Evolutionary conservation across 2,329 filamentous ascomycete species (phyloP).

Genomic region (Aspergillus quadricinctus): DNA sequence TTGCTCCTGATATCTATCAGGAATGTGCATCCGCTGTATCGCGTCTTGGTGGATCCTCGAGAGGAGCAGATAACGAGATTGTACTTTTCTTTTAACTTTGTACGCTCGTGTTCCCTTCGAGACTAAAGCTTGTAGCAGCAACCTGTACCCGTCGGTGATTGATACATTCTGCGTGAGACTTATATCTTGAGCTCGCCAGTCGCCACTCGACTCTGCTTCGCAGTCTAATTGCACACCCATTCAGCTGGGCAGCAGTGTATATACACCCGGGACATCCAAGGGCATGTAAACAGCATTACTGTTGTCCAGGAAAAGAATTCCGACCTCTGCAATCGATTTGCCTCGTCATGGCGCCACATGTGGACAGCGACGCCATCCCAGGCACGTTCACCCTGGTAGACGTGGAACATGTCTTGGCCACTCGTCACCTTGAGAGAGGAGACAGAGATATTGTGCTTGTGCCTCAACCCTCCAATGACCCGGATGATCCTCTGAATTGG

Average conservation of each 20-base stretch:
- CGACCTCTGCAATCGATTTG: background rate
- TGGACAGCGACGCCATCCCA: constrained; percentile 31
- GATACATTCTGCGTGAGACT: background rate
- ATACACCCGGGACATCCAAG: background rate
- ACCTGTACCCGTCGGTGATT: background rate
- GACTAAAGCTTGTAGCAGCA: background rate
- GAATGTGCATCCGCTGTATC: background rate
- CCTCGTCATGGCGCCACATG: constrained; percentile 20
- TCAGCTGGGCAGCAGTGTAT: background rate
- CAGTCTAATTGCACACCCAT: background rate
- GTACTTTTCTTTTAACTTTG: background rate
- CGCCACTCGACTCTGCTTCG: background rate
- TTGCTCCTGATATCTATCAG: background rate
- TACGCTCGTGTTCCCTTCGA: background rate
- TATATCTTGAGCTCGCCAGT: background rate
- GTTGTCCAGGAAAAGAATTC: background rate
- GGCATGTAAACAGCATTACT: background rate
- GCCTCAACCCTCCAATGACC: constrained; percentile 42
- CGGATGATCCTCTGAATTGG: constrained; percentile 48
- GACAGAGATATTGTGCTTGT: constrained; percentile 40
- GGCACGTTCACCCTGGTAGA: constrained; percentile 46
- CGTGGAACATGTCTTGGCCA: constrained; percentile 30
- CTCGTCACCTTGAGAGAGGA: constrained; percentile 25
- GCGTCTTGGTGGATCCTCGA: background rate
- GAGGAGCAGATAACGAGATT: background rate